A percentile compares a stretch with the other conserved stretches of the same genome.
These are phyloP conservation scores for Articulospora tetracladia DNA, from an alignment of 495 filamentous ascomycete genomes.

Conservation along the genomic window DNA sequence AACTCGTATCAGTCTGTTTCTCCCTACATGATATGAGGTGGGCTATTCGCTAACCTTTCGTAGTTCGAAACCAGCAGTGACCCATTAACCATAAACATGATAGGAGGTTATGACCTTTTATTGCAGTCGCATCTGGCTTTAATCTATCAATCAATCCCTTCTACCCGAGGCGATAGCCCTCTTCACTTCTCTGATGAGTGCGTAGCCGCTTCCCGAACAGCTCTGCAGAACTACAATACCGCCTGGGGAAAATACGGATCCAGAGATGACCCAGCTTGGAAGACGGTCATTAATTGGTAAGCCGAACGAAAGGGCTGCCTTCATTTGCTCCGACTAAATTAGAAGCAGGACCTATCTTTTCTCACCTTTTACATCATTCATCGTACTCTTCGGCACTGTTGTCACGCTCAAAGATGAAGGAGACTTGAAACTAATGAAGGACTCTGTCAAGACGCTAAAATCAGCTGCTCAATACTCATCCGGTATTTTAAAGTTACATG, in stretches of 20 bases:
- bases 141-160: neutral
- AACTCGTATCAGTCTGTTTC: neutral
- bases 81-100: neutral
- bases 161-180: neutral
- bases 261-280: neutral
- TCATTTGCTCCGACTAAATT: neutral
- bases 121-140: neutral
- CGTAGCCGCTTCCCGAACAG: neutral
- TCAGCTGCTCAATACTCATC: neutral
- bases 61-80: neutral
- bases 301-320: neutral
- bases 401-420: neutral
- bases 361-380: neutral
- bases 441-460: neutral
- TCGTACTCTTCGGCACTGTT: neutral
- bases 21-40: neutral
- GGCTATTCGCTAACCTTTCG: neutral
- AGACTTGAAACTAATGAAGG: neutral
- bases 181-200: neutral
- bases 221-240: neutral
- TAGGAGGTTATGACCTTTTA: neutral
- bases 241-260: neutral
- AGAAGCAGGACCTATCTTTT: neutral
- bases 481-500: neutral
- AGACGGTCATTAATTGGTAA: neutral